Evolutionary conservation across 139 green algal genomes (phyloP).

Genomic region (Asterochloris erici): DNA sequence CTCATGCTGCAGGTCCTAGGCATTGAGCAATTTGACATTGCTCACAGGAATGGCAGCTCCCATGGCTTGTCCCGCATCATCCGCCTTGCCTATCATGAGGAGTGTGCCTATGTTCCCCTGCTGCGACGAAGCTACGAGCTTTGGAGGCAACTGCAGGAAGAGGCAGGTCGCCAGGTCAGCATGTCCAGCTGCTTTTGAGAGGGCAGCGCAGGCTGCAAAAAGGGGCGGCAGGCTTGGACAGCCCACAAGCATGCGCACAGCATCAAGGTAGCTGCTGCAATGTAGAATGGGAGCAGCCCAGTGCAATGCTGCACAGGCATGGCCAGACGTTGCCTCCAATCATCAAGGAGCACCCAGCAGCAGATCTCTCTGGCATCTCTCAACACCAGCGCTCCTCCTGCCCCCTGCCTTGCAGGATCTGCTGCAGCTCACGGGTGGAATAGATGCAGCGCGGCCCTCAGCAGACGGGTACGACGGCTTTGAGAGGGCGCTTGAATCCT

Average conservation of each 20-base stretch:
- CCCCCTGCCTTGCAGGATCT: constrained; percentile 23
- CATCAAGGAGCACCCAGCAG: neutral
- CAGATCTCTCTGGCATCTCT: neutral
- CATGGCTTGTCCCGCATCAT: constrained; percentile 66
- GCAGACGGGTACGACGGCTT: constrained; percentile 23
- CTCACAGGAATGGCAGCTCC: constrained; percentile 39
- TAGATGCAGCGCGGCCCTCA: constrained; percentile 1
- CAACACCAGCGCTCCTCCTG: neutral
- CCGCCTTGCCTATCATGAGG: constrained; percentile 47
- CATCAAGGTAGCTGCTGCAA: neutral
- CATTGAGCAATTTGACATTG: constrained; percentile 46
- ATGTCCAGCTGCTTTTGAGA: neutral
- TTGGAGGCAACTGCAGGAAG: constrained; percentile 44
- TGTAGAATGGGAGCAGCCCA: neutral
- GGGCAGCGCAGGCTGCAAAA: neutral
- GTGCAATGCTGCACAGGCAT: neutral
- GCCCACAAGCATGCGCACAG: neutral
- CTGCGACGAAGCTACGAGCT: constrained; percentile 39
- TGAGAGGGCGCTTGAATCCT: constrained; percentile 23
- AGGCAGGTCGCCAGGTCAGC: neutral
- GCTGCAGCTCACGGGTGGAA: constrained; percentile 33
- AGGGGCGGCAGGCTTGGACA: no score
- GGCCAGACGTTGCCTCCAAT: no score
- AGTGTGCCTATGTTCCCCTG: constrained; percentile 47
- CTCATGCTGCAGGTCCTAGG: constrained; percentile 43